Percentiles rank a stretch among this genome's conserved stretches.
Evolutionary conservation across 108 stramenopile genomes (phyloP).

Genomic region (Cyclotella choctawhatcheeana): DNA sequence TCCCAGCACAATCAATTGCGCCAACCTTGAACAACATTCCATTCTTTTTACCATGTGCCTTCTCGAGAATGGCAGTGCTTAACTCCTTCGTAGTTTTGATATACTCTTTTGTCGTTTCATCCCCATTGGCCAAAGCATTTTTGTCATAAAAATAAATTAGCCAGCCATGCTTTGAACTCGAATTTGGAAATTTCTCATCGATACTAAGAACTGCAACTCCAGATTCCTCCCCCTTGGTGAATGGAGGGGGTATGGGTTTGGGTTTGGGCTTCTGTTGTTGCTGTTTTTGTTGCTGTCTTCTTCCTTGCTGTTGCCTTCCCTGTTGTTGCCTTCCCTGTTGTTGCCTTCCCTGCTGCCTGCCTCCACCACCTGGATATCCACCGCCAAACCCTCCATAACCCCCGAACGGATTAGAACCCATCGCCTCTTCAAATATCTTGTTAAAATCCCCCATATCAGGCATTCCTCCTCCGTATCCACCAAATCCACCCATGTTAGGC

Average conservation of each 20-base stretch:
- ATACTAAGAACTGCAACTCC: slow-evolving; percentile 65
- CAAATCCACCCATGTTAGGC: slow-evolving; percentile 23
- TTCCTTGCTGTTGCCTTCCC: too few species aligned
- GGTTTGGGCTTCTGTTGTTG: slow-evolving; percentile 4
- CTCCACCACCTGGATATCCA: slow-evolving; percentile 15
- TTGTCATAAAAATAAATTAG: slow-evolving; percentile 69
- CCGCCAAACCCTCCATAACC: slow-evolving; percentile 16
- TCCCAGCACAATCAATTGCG: slow-evolving; percentile 65
- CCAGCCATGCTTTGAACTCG: slow-evolving; percentile 69
- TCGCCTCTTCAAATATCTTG: slow-evolving; percentile 1
- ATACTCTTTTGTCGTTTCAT: slow-evolving; percentile 16
- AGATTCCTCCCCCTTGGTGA: slow-evolving; percentile 58
- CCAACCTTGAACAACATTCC: slow-evolving; percentile 70
- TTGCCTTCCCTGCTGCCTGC: slow-evolving; percentile 1
- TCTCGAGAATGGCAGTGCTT: slow-evolving; percentile 47
- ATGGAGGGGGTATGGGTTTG: slow-evolving; percentile 48
- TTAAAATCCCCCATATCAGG: slow-evolving; percentile 30
- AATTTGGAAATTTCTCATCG: slow-evolving; percentile 74
- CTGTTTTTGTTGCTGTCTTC: too few species aligned
- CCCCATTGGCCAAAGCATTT: slow-evolving; percentile 26
- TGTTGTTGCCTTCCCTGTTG: too few species aligned
- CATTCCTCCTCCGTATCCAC: background rate
- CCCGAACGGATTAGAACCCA: background rate
- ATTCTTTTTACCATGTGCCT: slow-evolving; percentile 42
- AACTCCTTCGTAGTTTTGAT: slow-evolving; percentile 24